Base-by-base conservation (phyloP, 1,284 basidiomycete genomes). In the Wolfiporia cocos region DNA sequence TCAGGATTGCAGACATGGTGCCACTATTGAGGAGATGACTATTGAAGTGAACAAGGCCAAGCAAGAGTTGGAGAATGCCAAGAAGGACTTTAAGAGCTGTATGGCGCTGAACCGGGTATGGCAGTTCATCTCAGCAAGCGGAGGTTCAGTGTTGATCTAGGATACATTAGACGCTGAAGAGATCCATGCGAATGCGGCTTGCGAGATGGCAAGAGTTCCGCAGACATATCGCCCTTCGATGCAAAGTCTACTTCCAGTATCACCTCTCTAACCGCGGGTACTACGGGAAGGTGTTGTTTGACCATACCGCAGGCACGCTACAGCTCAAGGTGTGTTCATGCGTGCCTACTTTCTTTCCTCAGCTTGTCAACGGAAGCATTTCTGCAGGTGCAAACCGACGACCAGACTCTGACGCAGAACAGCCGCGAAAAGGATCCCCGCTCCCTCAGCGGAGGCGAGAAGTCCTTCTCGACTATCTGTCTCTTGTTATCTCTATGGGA, bases 391-490 rank as follows among this genome's bases (percentile, higher is more conserved):
- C 80, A 86, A 69, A 88, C 86, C 6, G 85, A 90, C 48, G 84
- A 89, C 50, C 82, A 87, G 58, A 69, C 73, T 12, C 65, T 71
- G 21, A 84, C 78, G 3, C 77, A 83, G 59, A 69, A 62, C 39
- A 65, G 57, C 21, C 59, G 69, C 37, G 78, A 88, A 51, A 91
- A 89, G 63, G 87, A 91, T 56, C 82, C 89, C 3, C 78, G 80
- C 33, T 82, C 86, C 21, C 74, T 99, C 14, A 87, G 84, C 57
- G 94, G 94, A 37, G 94, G 95, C 32, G 95, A 99, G 65, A 95
- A 97, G 59, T 95, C 92, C 4, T 99, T 96, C 67, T 90, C 92
- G 5, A 99, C 96, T 0, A 92, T 98, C 49, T 95, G 92, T 53
- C 65, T 99, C 40, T 69, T 99, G 38, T 69, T 98, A 22, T 85